Conservation (phyloP, 805 yeast species). For the Teunomyces aglyptinius region DNA sequence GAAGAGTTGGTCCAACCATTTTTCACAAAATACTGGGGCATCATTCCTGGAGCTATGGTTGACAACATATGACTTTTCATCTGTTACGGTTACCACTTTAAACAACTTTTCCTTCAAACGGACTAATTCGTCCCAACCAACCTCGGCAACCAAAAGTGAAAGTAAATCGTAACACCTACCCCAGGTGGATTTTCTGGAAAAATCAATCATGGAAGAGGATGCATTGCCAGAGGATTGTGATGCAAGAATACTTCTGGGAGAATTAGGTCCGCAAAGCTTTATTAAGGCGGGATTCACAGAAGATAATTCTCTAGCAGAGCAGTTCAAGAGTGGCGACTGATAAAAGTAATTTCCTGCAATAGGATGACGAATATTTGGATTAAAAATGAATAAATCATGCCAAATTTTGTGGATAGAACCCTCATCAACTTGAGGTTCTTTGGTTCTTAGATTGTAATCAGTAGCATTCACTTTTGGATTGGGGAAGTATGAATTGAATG, state of each 20-base stretch:
- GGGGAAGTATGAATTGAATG: constrained; percentile 29
- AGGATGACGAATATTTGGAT: constrained; percentile 35
- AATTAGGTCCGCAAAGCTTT: constrained; percentile 25
- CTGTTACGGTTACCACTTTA: constrained; percentile 44
- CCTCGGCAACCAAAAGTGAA: constrained; percentile 59
- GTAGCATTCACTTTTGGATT: constrained; percentile 16
- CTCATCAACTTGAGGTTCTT: not conserved
- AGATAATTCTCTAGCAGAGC: constrained; percentile 32
- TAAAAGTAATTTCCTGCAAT: constrained; percentile 32
- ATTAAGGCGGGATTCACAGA: constrained; percentile 33
- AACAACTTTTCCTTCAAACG: constrained; percentile 67
- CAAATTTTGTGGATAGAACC: constrained; percentile 35
- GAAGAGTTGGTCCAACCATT: constrained; percentile 77
- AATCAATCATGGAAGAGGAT: constrained; percentile 30
- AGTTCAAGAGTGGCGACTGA: constrained; percentile 34
- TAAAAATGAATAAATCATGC: constrained; percentile 28
- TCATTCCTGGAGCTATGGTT: constrained; percentile 11
- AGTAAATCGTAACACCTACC: constrained; percentile 60
- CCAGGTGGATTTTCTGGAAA: constrained; percentile 37
- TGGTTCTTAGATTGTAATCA: not conserved
- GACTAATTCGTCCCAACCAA: constrained; percentile 84
- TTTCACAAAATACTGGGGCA: constrained; percentile 50
- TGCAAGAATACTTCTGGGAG: constrained; percentile 26
- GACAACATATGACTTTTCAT: constrained; percentile 17
- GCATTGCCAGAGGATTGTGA: constrained; percentile 31